A percentile compares a stretch with the other conserved stretches of the same genome.
phyloP scores from a whole-genome alignment of 2,329 filamentous ascomycete genomes.

The Calonectria leucothoes region DNA sequence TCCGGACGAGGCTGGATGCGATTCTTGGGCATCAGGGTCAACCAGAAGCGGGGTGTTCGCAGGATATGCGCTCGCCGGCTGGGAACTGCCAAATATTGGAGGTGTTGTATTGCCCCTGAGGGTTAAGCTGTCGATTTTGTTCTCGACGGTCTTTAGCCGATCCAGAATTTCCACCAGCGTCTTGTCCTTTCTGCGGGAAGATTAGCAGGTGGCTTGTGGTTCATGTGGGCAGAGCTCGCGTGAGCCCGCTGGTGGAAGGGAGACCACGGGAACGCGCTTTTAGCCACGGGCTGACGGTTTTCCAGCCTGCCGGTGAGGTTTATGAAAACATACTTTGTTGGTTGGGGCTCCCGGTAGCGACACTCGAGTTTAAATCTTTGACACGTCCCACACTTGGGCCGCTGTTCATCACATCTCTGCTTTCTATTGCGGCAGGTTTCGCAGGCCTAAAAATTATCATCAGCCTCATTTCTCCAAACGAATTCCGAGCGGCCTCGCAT shows the following conservation, averaged over 20 bases:
- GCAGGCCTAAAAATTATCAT: slow-evolving; percentile 57
- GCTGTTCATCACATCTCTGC: slow-evolving; percentile 72
- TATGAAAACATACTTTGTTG: slow-evolving; percentile 67
- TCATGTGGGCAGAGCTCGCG: neutral
- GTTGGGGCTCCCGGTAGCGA: slow-evolving; percentile 69
- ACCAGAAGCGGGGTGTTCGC: slow-evolving; percentile 33
- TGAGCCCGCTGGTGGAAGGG: neutral
- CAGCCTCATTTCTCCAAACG: slow-evolving; percentile 11
- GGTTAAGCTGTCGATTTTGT: slow-evolving; percentile 62
- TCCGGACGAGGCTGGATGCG: slow-evolving; percentile 31
- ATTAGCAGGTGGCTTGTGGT: slow-evolving; percentile 25
- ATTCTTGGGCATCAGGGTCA: slow-evolving; percentile 38
- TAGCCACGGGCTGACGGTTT: slow-evolving; percentile 20
- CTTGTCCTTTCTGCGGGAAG: slow-evolving; percentile 66
- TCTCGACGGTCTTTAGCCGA: slow-evolving; percentile 64
- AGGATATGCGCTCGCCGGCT: slow-evolving; percentile 33
- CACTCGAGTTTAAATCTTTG: slow-evolving; percentile 68
- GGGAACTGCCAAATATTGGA: slow-evolving; percentile 32
- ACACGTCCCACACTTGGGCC: slow-evolving; percentile 71
- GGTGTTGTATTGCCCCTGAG: slow-evolving; percentile 35
- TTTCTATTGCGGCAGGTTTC: slow-evolving; percentile 71
- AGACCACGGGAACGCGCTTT: slow-evolving; percentile 16
- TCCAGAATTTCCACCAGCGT: slow-evolving; percentile 71
- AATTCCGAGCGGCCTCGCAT: neutral
- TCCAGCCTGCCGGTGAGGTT: neutral